Conservation (phyloP, 1,139 yeast genomes). For the Taphrina wiesneri region DNA sequence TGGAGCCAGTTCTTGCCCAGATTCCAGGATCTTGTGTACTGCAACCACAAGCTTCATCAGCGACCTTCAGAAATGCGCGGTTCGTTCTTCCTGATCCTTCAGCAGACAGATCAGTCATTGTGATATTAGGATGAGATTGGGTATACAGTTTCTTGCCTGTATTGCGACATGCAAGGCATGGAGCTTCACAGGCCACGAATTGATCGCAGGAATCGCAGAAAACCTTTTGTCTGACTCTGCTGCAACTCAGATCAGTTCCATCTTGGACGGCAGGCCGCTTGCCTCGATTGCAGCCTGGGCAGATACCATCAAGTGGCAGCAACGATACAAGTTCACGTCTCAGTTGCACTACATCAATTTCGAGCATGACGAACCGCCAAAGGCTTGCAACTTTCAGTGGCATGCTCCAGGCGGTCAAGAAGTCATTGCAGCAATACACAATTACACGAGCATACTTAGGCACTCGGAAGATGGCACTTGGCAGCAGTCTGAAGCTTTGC, state of each 20-base stretch:
- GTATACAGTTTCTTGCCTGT: background rate
- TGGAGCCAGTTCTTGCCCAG: background rate
- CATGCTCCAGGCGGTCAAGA: conserved; percentile 30
- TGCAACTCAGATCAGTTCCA: conserved; percentile 38
- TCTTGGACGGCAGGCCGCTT: conserved; percentile 42
- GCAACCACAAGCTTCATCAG: no score
- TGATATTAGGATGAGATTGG: no score
- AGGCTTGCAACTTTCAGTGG: conserved; percentile 19
- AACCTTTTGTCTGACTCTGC: conserved; percentile 18
- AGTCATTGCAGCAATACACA: conserved; percentile 28
- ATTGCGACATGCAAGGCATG: background rate
- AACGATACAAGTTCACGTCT: conserved; percentile 9
- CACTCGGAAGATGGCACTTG: conserved; percentile 26
- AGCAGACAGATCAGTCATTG: no score
- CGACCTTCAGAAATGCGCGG: no score
- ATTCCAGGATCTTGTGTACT: background rate
- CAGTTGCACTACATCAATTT: conserved; percentile 22
- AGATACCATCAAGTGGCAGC: conserved; percentile 26
- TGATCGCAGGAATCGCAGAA: conserved; percentile 19
- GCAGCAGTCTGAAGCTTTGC: conserved; percentile 22
- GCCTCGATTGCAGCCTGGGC: conserved; percentile 31
- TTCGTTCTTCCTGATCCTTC: no score
- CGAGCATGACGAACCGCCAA: conserved; percentile 20
- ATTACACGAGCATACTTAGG: conserved; percentile 11
- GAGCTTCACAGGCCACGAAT: conserved; percentile 26